Base-by-base conservation (phyloP, 257 asterid genomes). In the Gentiana macrophylla region DNA sequence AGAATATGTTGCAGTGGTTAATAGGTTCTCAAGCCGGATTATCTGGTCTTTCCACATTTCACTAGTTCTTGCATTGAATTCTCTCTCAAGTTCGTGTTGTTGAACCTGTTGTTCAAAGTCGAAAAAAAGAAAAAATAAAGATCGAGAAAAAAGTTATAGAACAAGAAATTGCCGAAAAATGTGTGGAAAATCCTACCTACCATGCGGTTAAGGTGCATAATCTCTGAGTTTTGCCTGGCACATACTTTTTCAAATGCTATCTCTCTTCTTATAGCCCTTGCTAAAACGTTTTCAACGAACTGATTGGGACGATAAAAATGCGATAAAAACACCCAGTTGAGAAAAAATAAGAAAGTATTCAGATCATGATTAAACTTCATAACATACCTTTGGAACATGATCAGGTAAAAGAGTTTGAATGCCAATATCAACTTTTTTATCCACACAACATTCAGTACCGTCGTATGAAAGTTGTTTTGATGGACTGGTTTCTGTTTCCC, bases 251-350 rank as follows among this genome's bases (percentile, higher is more conserved):
- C 99, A 44, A 88, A 66, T 69, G 97, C 95, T 95, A 85, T 92
- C 87, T 92, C 99, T 76, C 99, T 88, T 60, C 97, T 79, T 75
- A 92, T 88, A 45, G 95, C 94, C 65, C 97, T 97, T 44, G 99
- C 94, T 80, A 92, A 72, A 50, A 92, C 97, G 75, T 76, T 92
- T 74, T 92, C 95, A 35, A 92, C 99, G 34, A 90, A 95, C 99
- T 92, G 82, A 65, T 67, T 24, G 68, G 69, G 49, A 62, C 56
- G 64, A 65, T 60, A 35, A 59, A 72, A 57, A 38, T 45, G 56
- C n/a, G 15, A 41, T 9, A 57, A 72, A 62, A 59, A 81, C 70
- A 62, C 62, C 33, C 44, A 44, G 12, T 52, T 69, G 12, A 56
- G 45, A 51, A 33, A 36, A 35, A 10, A 41, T 5, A 41, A 50